Conservation (phyloP, 495 filamentous ascomycete species). For the Saxispiralis lemnorum region DNA sequence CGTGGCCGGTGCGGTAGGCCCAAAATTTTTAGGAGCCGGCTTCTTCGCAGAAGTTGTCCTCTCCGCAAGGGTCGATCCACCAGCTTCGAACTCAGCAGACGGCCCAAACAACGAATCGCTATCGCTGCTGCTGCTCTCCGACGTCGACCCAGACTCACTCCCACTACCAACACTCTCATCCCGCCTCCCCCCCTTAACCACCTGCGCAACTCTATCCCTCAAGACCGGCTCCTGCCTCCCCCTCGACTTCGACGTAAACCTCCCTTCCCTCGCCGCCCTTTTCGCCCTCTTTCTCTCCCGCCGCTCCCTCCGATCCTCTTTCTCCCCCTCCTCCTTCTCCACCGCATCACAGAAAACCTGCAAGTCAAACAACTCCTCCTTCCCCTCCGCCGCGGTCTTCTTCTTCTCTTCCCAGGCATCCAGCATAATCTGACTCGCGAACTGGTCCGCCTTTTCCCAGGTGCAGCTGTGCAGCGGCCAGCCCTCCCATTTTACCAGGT, state of each 20-base stretch:
- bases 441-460: conserved; percentile 11
- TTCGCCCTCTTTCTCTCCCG: conserved; percentile 1
- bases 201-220: background rate
- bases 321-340: background rate
- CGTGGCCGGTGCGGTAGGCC: too few relatives aligned
- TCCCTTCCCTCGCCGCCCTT: conserved; percentile 6
- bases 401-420: conserved; percentile 10
- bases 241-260: background rate
- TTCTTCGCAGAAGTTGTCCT: background rate
- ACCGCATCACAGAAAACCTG: background rate
- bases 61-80: background rate
- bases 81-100: background rate
- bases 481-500: conserved; percentile 13
- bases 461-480: conserved; percentile 1
- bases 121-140: background rate
- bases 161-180: background rate
- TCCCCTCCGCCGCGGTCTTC: background rate
- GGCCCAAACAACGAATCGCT: background rate
- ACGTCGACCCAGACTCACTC: background rate
- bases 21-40: too few relatives aligned
- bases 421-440: background rate
- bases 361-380: conserved; percentile 6
- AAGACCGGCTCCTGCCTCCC: background rate
- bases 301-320: background rate
- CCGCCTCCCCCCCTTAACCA: background rate